phyloP scores from a whole-genome alignment of 2,329 filamentous ascomycete species.

The Arthroderma sp. region DNA sequence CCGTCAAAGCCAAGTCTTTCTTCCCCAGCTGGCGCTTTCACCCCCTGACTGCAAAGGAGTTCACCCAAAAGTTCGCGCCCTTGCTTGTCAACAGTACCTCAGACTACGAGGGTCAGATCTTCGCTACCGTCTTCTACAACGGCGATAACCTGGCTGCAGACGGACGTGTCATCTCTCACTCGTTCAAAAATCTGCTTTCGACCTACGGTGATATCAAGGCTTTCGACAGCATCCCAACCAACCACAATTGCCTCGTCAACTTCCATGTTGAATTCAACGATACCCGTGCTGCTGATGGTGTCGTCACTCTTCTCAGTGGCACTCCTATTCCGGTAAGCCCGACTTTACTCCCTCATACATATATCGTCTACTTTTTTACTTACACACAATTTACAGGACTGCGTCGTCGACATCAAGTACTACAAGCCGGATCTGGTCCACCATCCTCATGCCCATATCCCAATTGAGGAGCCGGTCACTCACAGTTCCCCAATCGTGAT shows the following conservation, averaged over 20 bases:
- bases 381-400: conserved; percentile 18
- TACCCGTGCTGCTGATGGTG: conserved; percentile 26
- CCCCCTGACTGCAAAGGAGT: conserved; percentile 37
- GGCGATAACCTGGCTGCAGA: conserved; percentile 20
- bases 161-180: conserved; percentile 34
- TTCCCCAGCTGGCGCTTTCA: conserved; percentile 39
- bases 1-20: conserved; percentile 36
- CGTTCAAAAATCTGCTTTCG: conserved; percentile 31
- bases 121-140: conserved; percentile 38
- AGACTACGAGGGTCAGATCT: conserved; percentile 46
- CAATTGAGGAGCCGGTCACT: conserved; percentile 13
- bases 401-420: conserved; percentile 22
- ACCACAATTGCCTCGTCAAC: conserved; percentile 23
- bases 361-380: neutral
- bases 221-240: conserved; percentile 21
- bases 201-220: conserved; percentile 31
- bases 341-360: neutral
- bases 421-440: conserved; percentile 23
- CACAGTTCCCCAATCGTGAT: conserved; percentile 14
- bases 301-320: conserved; percentile 26
- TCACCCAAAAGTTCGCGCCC: conserved; percentile 28
- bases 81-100: conserved; percentile 23
- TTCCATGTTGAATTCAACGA: conserved; percentile 33
- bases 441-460: conserved; percentile 12
- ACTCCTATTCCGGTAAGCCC: conserved; percentile 26